Evolutionary conservation across 2,329 filamentous ascomycete genomes (phyloP), one percentile per base, ranked within the genome.

Genomic region (Phialophora chinensis): DNA sequence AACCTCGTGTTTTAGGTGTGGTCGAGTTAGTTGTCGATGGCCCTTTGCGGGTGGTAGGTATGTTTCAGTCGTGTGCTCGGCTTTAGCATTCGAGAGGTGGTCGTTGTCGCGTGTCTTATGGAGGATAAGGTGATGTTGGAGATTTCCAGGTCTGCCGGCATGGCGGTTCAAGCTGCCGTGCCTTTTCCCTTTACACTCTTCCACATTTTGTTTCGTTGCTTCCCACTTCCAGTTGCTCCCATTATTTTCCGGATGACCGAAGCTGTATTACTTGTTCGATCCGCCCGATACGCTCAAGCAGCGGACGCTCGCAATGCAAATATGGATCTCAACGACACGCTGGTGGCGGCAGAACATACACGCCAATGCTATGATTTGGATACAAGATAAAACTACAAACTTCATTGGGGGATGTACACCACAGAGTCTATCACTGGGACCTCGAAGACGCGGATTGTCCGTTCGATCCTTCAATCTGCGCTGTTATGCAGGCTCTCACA

Each of bases 341-440:
- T 71, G 27, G 53, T 68, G 3, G 72, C 72, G 5, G 66, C 67
- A 14, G 59, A 67, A 11, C 74, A 75, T 64, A 66, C 72, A 10
- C 60, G 67, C 35, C 68, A 69, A 31, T 75, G 73, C 60, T 75
- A 75, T 31, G 66, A 68, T 10, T 52, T 60, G 10, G 56, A 59
- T 14, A 52, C 50, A 5, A 35, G 52, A 14, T 44, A 64, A 33
- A 66, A 69, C 62, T 29, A 50, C 11, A 55, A 35, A 20, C 55
- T 72, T 20, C 44, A 68, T 25, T 73, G 72, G 62, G 61, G 66
- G 12, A 69, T 65, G 20, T 71, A 70, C 27, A 47, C 42, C 14
- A 50, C 56, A 52, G 27, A 66, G 53, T 57, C 65, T 49, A 47
- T 66, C 29, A 47, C 63, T n/a, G 66, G 62, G 49, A 66, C 49